Conservation (phyloP, 176 grass and related monocot species). For the Leersia perrieri region DNA sequence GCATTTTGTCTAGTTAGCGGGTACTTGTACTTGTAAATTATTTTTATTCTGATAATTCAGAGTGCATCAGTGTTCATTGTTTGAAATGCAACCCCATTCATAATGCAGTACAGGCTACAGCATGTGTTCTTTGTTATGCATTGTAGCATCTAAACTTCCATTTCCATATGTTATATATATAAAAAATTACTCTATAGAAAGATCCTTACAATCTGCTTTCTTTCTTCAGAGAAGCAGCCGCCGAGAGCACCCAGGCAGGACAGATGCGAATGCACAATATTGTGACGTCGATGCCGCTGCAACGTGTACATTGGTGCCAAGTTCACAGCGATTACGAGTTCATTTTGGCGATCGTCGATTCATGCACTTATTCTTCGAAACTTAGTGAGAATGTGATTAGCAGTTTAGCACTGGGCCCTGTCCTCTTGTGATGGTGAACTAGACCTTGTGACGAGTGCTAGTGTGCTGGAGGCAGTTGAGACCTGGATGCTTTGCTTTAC, state of each 20-base stretch:
- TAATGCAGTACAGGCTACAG: neutral
- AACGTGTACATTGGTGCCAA: constrained; percentile 33
- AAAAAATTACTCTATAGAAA: neutral
- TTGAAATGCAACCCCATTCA: neutral
- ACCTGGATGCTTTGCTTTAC: constrained; percentile 22
- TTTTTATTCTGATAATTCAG: constrained; percentile 1
- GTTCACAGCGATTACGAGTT: constrained; percentile 39
- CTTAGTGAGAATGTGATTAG: constrained; percentile 18
- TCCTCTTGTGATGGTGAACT: constrained; percentile 31
- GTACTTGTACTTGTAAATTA: neutral
- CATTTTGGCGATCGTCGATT: constrained; percentile 34
- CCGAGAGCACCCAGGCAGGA: constrained; percentile 43
- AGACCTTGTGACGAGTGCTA: neutral
- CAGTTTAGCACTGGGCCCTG: neutral
- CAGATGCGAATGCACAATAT: constrained; percentile 69
- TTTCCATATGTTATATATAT: neutral
- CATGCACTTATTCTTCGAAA: constrained; percentile 43
- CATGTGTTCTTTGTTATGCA: neutral
- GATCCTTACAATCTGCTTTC: neutral
- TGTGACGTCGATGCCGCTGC: constrained; percentile 39
- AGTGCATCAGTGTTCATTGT: neutral
- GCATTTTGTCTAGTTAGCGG: neutral
- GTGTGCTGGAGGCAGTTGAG: constrained; percentile 20
- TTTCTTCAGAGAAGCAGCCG: constrained; percentile 57
- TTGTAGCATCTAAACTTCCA: neutral